These are phyloP conservation scores for Diaporthe destruens DNA, from an alignment of 2,329 filamentous ascomycete species.

Conservation along the genomic window DNA sequence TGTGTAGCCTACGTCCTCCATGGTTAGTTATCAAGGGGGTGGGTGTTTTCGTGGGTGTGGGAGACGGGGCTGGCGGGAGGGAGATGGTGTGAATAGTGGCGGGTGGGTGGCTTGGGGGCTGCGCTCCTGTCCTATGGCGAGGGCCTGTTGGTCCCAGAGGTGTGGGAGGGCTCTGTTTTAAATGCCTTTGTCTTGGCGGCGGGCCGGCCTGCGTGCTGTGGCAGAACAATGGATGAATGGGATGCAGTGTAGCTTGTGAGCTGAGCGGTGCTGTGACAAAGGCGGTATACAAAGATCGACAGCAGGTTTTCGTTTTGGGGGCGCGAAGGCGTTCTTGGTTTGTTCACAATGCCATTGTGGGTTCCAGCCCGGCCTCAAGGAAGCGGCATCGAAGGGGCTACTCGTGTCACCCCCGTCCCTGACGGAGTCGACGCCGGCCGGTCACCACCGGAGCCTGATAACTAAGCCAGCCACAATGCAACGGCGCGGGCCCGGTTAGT, in stretches of 20 bases:
- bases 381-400: too few species aligned
- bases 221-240: background rate
- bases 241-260: background rate
- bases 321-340: background rate
- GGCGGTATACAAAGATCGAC: background rate
- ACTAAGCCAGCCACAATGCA: background rate
- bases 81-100: background rate
- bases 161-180: too few species aligned
- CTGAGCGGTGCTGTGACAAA: conserved; percentile 6
- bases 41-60: background rate
- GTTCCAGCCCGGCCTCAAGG: background rate
- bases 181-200: background rate
- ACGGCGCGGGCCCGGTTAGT: background rate
- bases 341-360: background rate
- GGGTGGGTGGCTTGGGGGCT: background rate
- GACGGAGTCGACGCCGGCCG: background rate
- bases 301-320: background rate
- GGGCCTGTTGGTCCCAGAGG: too few species aligned
- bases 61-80: background rate
- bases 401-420: background rate
- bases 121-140: too few species aligned
- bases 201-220: too few species aligned
- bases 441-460: too few species aligned
- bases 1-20: conserved; percentile 2
- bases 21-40: background rate